A percentile compares a stretch with the other conserved stretches of the same genome.
Evolutionary conservation across 2,329 filamentous ascomycete genomes (phyloP).

Genomic region (Ophiobolus disseminans): DNA sequence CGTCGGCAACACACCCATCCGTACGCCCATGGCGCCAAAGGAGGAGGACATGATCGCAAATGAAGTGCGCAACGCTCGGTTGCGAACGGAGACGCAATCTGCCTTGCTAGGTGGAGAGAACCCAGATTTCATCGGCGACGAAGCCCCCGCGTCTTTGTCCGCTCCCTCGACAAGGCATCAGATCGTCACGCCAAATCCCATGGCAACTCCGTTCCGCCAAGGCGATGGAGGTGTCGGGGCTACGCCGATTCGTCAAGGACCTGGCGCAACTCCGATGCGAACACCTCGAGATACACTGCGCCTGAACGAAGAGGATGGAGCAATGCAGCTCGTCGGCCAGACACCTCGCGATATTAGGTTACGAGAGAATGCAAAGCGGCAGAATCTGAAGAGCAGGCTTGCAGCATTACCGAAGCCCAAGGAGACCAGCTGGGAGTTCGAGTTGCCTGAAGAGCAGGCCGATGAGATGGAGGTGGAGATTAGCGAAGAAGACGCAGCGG

Average conservation of each 20-base stretch:
- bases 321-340: slow-evolving; percentile 70
- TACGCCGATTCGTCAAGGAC: slow-evolving; percentile 66
- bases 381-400: slow-evolving; percentile 75
- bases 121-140: slow-evolving; percentile 82
- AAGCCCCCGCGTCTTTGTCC: slow-evolving; percentile 85
- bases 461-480: slow-evolving; percentile 63
- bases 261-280: slow-evolving; percentile 82
- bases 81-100: slow-evolving; percentile 91
- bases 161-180: slow-evolving; percentile 81
- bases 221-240: slow-evolving; percentile 67
- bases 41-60: slow-evolving; percentile 97
- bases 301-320: slow-evolving; percentile 74
- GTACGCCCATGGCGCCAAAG: slow-evolving; percentile 87
- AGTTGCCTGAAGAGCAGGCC: slow-evolving; percentile 81
- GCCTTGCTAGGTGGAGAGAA: slow-evolving; percentile 94
- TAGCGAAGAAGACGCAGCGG: slow-evolving; percentile 72
- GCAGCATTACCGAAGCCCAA: slow-evolving; percentile 89
- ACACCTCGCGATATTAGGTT: slow-evolving; percentile 79
- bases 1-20: slow-evolving; percentile 82
- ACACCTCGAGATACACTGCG: slow-evolving; percentile 89
- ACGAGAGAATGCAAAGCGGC: slow-evolving; percentile 71
- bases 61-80: slow-evolving; percentile 91
- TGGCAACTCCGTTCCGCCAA: slow-evolving; percentile 85
- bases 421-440: slow-evolving; percentile 91
- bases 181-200: slow-evolving; percentile 90